A percentile compares a stretch with the other conserved stretches of the same genome.
phyloP scores from a whole-genome alignment of 2,329 filamentous ascomycete species.

The Venturia asperata region DNA sequence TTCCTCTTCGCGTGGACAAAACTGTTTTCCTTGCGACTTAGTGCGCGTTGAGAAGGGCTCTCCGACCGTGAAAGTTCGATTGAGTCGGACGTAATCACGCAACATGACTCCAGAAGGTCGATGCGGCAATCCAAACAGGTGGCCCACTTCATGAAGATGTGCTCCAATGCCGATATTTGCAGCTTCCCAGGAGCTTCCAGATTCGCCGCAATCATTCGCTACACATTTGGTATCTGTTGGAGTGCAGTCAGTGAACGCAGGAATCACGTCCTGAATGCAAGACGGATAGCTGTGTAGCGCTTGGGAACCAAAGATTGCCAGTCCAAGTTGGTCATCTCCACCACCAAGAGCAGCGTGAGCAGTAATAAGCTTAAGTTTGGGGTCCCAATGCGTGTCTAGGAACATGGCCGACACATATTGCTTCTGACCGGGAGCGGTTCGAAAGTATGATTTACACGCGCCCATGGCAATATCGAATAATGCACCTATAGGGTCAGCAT shows the following conservation, averaged over 20 bases:
- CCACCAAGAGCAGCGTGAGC: slow-evolving; percentile 83
- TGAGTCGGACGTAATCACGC: slow-evolving; percentile 76
- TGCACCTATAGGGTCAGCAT: slow-evolving; percentile 9
- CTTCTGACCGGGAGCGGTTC: slow-evolving; percentile 66
- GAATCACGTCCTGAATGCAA: slow-evolving; percentile 80
- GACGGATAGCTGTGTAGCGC: slow-evolving; percentile 85
- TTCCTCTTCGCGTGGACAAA: slow-evolving; percentile 71
- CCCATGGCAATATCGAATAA: slow-evolving; percentile 71
- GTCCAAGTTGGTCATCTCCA: slow-evolving; percentile 49
- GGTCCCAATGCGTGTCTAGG: slow-evolving; percentile 85
- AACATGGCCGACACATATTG: slow-evolving; percentile 83
- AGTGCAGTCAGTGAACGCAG: slow-evolving; percentile 85
- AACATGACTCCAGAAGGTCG: slow-evolving; percentile 91
- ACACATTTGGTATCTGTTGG: slow-evolving; percentile 73
- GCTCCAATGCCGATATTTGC: slow-evolving; percentile 90
- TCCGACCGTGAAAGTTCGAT: slow-evolving; percentile 71
- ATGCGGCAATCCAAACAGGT: slow-evolving; percentile 82
- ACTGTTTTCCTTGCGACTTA: slow-evolving; percentile 66
- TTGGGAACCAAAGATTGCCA: slow-evolving; percentile 90
- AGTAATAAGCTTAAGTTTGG: slow-evolving; percentile 56
- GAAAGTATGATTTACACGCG: slow-evolving; percentile 72
- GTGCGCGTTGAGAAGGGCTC: slow-evolving; percentile 86
- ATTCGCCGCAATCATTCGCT: slow-evolving; percentile 79
- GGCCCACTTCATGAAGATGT: slow-evolving; percentile 84
- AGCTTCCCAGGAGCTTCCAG: slow-evolving; percentile 90